Conservation (phyloP, 331 rosid species). For the Rosa hybrid region DNA sequence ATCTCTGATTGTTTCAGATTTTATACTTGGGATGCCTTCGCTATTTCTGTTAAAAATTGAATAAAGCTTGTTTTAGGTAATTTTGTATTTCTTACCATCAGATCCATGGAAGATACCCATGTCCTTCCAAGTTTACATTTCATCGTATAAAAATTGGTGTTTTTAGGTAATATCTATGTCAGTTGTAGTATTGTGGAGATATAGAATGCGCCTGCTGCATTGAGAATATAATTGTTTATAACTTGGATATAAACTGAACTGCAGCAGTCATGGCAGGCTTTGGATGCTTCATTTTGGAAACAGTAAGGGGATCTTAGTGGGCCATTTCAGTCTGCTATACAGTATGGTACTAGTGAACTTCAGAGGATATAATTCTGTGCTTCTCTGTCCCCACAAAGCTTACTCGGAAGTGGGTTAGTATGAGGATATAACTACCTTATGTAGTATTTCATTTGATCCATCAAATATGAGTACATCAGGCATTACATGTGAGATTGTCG, state of each 20-base stretch:
- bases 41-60: neutral
- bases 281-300: constrained; percentile 52
- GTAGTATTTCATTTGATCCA: constrained; percentile 18
- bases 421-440: constrained; percentile 17
- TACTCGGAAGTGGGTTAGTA: constrained; percentile 59
- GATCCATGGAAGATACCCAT: neutral
- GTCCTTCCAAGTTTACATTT: neutral
- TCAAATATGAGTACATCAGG: constrained; percentile 53
- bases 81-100: neutral
- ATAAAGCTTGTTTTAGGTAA: neutral
- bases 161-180: constrained; percentile 19
- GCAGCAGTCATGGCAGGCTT: constrained; percentile 45
- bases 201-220: constrained; percentile 10
- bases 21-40: neutral
- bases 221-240: constrained; percentile 9
- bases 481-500: constrained; percentile 75
- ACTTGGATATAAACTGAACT: constrained; percentile 35
- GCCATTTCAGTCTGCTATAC: constrained; percentile 30
- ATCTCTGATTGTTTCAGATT: constrained; percentile 6
- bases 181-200: constrained; percentile 17
- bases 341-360: constrained; percentile 44
- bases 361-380: constrained; percentile 33
- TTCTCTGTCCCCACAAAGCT: constrained; percentile 26
- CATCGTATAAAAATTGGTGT: neutral
- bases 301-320: constrained; percentile 25